These are phyloP conservation scores for Cytospora piceicola DNA, from an alignment of 2,329 filamentous ascomycete genomes.

Conservation along the genomic window DNA sequence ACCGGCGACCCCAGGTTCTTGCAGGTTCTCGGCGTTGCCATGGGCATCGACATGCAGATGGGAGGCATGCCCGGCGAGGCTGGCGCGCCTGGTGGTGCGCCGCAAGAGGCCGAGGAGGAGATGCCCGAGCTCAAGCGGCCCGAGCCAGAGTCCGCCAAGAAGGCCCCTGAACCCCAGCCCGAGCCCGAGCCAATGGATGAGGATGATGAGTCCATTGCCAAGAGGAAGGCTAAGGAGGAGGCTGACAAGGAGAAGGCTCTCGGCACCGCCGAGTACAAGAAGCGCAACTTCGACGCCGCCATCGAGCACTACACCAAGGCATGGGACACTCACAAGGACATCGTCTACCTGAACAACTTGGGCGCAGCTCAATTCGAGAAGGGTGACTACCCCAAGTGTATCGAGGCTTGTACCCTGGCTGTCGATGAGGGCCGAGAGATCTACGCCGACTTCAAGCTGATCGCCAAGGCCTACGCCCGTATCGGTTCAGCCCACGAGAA, in stretches of 20 bases:
- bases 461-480: conserved; percentile 96
- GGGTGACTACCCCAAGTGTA: conserved; percentile 85
- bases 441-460: conserved; percentile 95
- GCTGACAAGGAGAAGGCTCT: conserved; percentile 94
- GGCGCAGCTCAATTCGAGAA: conserved; percentile 95
- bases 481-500: conserved; percentile 96
- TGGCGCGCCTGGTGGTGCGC: conserved; percentile 37
- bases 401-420: conserved; percentile 85
- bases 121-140: conserved; percentile 70
- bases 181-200: conserved; percentile 69
- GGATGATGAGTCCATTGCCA: conserved; percentile 81
- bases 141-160: conserved; percentile 54
- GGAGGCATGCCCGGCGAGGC: conserved; percentile 41
- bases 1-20: conserved; percentile 92
- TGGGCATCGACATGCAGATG: conserved; percentile 91
- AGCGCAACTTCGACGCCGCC: conserved; percentile 92
- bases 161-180: conserved; percentile 60
- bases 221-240: conserved; percentile 88
- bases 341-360: conserved; percentile 96
- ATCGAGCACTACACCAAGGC: conserved; percentile 94
- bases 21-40: conserved; percentile 88
- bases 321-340: conserved; percentile 94
- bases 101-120: conserved; percentile 69
- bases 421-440: conserved; percentile 87
- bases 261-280: conserved; percentile 97